These are phyloP conservation scores for Fraxinus velutina DNA, from an alignment of 305 asterid genomes.

Conservation along the genomic window DNA sequence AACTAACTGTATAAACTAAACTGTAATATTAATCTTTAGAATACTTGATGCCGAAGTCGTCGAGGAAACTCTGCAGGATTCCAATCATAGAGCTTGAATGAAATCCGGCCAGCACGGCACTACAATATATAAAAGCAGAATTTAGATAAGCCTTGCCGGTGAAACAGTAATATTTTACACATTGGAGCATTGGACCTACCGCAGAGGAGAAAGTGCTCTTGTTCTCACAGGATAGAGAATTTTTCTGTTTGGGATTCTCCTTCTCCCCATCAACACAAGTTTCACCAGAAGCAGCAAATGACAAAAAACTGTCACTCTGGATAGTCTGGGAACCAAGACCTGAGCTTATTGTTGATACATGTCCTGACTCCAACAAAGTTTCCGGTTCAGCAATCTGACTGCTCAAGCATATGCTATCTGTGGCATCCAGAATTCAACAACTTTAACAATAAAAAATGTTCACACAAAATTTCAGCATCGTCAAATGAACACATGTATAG, in stretches of 20 bases:
- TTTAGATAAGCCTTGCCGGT: conserved; percentile 23
- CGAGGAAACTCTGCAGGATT: conserved; percentile 97
- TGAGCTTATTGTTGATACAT: conserved; percentile 40
- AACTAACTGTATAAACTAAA: conserved; percentile 72
- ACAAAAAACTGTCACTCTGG: conserved; percentile 47
- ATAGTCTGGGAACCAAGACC: conserved; percentile 44
- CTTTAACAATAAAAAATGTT: neutral
- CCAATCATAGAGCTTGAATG: conserved; percentile 96
- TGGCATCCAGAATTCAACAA: conserved; percentile 21
- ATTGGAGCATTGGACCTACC: conserved; percentile 36
- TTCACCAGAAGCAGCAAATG: conserved; percentile 50
- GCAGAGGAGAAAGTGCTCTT: conserved; percentile 64
- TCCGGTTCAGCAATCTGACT: conserved; percentile 53
- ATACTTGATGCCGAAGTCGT: conserved; percentile 90
- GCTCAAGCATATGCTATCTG: conserved; percentile 48
- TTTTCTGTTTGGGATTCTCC: conserved; percentile 39
- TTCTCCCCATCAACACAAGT: conserved; percentile 42
- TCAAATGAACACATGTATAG: neutral
- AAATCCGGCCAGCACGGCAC: conserved; percentile 89
- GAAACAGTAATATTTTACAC: conserved; percentile 3
- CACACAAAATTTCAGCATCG: neutral
- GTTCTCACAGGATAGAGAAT: conserved; percentile 58
- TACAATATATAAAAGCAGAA: conserved; percentile 29
- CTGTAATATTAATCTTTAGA: conserved; percentile 65
- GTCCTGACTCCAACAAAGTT: conserved; percentile 48